Base-by-base conservation (phyloP, 2,329 filamentous ascomycete genomes). In the Diaporthe batatas region DNA sequence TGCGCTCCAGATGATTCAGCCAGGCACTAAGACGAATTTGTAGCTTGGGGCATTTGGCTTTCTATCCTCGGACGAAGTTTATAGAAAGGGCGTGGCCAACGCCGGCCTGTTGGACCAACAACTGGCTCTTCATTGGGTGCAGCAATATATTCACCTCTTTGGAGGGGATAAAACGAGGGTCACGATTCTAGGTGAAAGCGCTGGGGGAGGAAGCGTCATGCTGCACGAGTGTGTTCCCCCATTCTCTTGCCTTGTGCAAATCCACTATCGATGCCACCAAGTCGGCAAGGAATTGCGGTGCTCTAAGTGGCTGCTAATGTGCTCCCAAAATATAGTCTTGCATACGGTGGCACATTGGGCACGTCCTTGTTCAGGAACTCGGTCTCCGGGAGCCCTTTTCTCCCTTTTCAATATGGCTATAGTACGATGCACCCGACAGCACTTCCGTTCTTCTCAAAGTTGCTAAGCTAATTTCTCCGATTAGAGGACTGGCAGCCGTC, bases 181-280 rank as follows among this genome's bases (percentile, higher is more conserved):
- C 0, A 89, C 87, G 0, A 84, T 90, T 23, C 85, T 84, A 72
- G 89, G 90, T 0, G 86, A 89, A 73, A 87, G 85, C 12, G 88
- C 89, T 0, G 89, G 90, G 2, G 89, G 81, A 0, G 87, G 86
- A 0, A 81, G 80, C 14, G 85, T 88, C 5, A 83, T 87, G 71
- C 81, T 85, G n/a, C 84, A 68, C 29, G 29, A 18, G 68, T 25
- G 32, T 49, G 54, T 57, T 23, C 29, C 34, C 29, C 3, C 29
- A 34, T 21, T 34, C 34, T 34, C 53, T 32, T n/a, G 53, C 4
- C 8, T 25, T 12, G 1, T 18, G 12, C 25, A 54, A 54, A 29
- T 29, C 23, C 5, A 18, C 14, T 55, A n/a, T 34, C n/a, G 53
- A 34, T 34, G 21, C 16, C 29, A 55, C 16, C 29, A 55, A 34